A percentile compares a stretch with the other conserved stretches of the same genome.
Conservation (phyloP, 768 basidiomycete genomes). For the Boletus pseudo-olivaceus region DNA sequence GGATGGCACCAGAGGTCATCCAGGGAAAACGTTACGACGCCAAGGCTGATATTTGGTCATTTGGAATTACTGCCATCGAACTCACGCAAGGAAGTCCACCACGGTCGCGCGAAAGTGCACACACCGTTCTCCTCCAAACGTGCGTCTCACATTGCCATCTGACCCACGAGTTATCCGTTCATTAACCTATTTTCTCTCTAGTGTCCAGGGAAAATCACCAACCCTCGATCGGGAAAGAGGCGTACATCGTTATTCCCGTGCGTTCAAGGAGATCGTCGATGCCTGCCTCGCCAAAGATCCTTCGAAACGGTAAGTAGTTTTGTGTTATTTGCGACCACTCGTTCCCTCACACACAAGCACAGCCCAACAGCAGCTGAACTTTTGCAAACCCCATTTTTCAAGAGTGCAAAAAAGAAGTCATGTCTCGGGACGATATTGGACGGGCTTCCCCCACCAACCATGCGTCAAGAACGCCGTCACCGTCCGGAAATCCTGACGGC, state of each 20-base stretch:
- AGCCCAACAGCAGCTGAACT: slow-evolving; percentile 79
- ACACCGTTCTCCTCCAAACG: slow-evolving; percentile 74
- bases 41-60: slow-evolving; percentile 93
- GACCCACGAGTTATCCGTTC: not conserved
- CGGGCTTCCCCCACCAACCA: slow-evolving; percentile 68
- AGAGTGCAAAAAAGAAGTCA: slow-evolving; percentile 68
- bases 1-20: slow-evolving; percentile 97
- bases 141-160: slow-evolving; percentile 29
- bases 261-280: slow-evolving; percentile 81
- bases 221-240: slow-evolving; percentile 72
- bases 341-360: not conserved
- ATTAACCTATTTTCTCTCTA: slow-evolving; percentile 23
- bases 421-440: slow-evolving; percentile 74
- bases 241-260: slow-evolving; percentile 68
- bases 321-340: not conserved
- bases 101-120: slow-evolving; percentile 70
- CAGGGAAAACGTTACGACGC: slow-evolving; percentile 80
- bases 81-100: slow-evolving; percentile 86
- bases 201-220: slow-evolving; percentile 76
- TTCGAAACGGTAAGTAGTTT: slow-evolving; percentile 50
- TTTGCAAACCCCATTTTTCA: slow-evolving; percentile 79
- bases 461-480: slow-evolving; percentile 66
- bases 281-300: slow-evolving; percentile 86
- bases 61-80: slow-evolving; percentile 93
- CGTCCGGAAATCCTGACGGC: slow-evolving; percentile 35